Conservation (phyloP, 2,329 filamentous ascomycete species). For the Aspergillus novofumigatus region DNA sequence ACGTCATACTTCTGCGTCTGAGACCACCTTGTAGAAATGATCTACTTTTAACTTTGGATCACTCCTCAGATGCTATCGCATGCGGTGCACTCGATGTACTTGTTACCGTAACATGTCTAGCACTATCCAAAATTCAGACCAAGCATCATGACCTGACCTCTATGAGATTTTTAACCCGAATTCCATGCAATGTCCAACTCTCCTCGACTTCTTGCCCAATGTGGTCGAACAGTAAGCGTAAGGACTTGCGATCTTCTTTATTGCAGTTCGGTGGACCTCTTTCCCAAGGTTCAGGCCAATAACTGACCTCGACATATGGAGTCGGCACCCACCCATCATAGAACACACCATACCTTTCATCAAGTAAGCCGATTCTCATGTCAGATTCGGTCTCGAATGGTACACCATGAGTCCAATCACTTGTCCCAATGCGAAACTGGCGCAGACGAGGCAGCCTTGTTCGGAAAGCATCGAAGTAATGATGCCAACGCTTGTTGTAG, state of each 20-base stretch:
- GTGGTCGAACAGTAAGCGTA: not conserved
- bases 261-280: not conserved
- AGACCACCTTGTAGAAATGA: no score
- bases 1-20: no score
- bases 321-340: constrained; percentile 16
- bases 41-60: no score
- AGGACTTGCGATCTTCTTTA: not conserved
- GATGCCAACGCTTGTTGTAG: constrained; percentile 16
- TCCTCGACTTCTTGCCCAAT: not conserved
- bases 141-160: not conserved
- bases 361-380: constrained; percentile 11
- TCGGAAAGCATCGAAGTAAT: constrained; percentile 18
- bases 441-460: constrained; percentile 12
- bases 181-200: not conserved
- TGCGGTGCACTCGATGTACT: no score
- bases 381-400: constrained; percentile 18
- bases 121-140: no score
- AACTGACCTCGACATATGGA: constrained; percentile 13
- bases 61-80: no score
- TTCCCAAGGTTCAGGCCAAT: not conserved
- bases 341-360: constrained; percentile 16
- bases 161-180: not conserved
- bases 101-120: no score
- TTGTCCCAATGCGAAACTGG: constrained; percentile 11
- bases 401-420: not conserved